Base-by-base conservation (phyloP, 225 moss, liverwort and hornwort species). In the Sphagnum tenellum region DNA sequence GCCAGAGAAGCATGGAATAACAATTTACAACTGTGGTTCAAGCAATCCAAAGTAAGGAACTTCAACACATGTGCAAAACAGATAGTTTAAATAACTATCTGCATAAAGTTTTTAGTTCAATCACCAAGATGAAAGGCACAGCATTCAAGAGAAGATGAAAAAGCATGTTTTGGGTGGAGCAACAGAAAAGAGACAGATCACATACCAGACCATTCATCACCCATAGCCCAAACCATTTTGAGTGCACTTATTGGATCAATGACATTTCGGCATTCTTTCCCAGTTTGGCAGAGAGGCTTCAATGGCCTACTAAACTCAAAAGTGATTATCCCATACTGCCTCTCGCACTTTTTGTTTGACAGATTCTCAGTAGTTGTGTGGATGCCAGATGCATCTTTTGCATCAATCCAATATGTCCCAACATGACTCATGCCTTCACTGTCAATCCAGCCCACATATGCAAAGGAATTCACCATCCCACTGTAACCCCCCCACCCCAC, bases 181-280 rank as follows among this genome's bases (percentile, higher is more conserved):
- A 29, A 29, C 14, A 56, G 60, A 45, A 46, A 14, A 60, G 14
- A 13, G 7, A 14, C 50, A 62, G 29, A 44, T 11, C 50, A 50
- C n/a, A 29, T 74, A 65, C 77, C 82, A 71, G 82, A 81, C 96
- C 96, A 98, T 63, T 86, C 86, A 72, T 90, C 92, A 68, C 96
- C 96, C 81, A 98, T 79, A 47, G 96, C 96, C 96, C 96, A 98
- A 49, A 98, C 93, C 76, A 98, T 87, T 77, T 98, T 98, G 64
- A 93, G 71, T 56, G 74, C 73, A 78, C 67, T 80, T 9, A 67
- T 61, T 64, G 96, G 83, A 69, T 98, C 96, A 57, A 98, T 98
- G 65, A 98, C 90, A 60, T 98, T 98, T 66, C 87, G 92, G 76
- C 96, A 98, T 63, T 93, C 83, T 64, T 81, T 85, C 65, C 90